Evolutionary conservation across 2,329 filamentous ascomycete genomes (phyloP), one percentile per base, ranked within the genome.

Genomic region (Calonectria pseudoturangicola): DNA sequence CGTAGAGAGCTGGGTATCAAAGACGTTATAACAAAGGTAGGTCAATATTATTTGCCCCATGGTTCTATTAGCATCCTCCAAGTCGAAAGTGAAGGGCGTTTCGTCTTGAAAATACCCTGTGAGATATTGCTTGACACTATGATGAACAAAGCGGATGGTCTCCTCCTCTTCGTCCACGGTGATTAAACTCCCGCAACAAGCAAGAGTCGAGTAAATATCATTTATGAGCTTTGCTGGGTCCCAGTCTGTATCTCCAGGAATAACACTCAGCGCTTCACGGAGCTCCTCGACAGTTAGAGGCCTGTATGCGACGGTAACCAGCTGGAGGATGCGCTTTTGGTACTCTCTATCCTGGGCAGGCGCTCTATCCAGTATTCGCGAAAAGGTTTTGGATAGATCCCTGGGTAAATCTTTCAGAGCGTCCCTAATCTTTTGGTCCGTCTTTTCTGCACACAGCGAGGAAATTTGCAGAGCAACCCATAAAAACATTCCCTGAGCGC

Each of bases 401-500:
- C 69, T 76, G 0, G 83, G 84, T 2, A 85, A 74, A 65, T 83
- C 70, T 0, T 3, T 13, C 0, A 86, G 73, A 0, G 83, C 79
- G 8, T 81, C n/a, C 0, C 79, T 79, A 28, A 87, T 86, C 0
- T 72, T 78, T 0, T 81, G 56, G 48, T 87, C 84, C 0, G 84
- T 84, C 70, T 79, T 78, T 67, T 82, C 82, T 1, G 27, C 25
- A 63, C 84, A 87, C 0, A 86, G 67, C 0, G 81, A 77, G 13
- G 80, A 67, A 7, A 86, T 80, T 65, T 86, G 83, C 2, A 85
- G 75, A 2, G 76, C 77, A 0, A 80, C 83, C 84, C 83, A 85
- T 1, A 85, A 77, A 39, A 85, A 86, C 83, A 86, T 86, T 18
- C 84, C 83, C 21, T 84, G 76, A 0, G 83, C 79, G 1, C 82